These are phyloP conservation scores for Pythium utonaiense DNA, from an alignment of 352 stramenopile genomes.

Conservation along the genomic window DNA sequence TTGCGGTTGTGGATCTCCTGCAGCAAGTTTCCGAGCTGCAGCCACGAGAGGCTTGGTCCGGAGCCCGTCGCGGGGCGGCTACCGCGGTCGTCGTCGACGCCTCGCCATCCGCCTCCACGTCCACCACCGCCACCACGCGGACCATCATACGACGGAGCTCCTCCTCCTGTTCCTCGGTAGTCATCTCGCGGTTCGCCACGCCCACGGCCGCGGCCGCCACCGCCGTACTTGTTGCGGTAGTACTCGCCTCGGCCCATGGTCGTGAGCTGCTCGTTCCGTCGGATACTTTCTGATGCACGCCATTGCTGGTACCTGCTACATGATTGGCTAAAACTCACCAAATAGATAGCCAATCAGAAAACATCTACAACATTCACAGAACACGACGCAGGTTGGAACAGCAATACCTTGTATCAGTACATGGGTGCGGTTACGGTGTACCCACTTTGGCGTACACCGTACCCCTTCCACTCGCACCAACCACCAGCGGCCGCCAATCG, in stretches of 20 bases:
- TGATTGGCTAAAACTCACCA: background rate
- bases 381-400: background rate
- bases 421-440: slow-evolving; percentile 2
- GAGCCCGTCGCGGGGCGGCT: background rate
- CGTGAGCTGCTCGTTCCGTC: too few relatives aligned
- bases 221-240: slow-evolving; percentile 89
- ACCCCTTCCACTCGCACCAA: slow-evolving; percentile 3
- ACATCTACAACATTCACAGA: background rate
- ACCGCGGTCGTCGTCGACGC: background rate
- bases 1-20: slow-evolving; percentile 68
- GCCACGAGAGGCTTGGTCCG: slow-evolving; percentile 33
- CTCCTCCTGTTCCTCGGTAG: background rate
- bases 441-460: background rate
- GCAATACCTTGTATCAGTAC: background rate
- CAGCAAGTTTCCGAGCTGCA: slow-evolving; percentile 42
- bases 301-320: background rate
- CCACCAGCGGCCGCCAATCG: slow-evolving; percentile 1
- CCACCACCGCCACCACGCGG: slow-evolving; percentile 14
- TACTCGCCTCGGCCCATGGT: slow-evolving; percentile 82
- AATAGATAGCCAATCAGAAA: background rate
- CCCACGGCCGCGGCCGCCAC: slow-evolving; percentile 34
- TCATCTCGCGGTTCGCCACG: slow-evolving; percentile 10
- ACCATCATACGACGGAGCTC: background rate
- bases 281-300: too few relatives aligned
- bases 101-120: background rate